These are phyloP conservation scores for Kuraishia ogatae DNA, from an alignment of 805 yeast genomes.

Conservation along the genomic window DNA sequence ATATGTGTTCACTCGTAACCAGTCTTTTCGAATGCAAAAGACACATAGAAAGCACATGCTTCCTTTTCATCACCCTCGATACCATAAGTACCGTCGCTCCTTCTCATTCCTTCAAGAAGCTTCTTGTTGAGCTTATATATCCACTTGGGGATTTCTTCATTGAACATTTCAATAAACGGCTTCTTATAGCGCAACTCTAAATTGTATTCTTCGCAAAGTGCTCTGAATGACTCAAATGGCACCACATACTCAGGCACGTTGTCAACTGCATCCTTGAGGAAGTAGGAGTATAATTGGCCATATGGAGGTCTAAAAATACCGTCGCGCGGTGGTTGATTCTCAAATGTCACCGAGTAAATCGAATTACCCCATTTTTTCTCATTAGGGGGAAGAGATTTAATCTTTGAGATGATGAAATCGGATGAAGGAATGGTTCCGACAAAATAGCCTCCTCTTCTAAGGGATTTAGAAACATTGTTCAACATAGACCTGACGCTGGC, in stretches of 20 bases:
- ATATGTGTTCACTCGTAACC: conserved; percentile 9
- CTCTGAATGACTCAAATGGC: conserved; percentile 82
- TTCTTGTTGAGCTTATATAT: conserved; percentile 48
- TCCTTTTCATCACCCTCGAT: conserved; percentile 87
- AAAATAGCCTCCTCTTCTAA: conserved; percentile 78
- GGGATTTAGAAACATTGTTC: conserved; percentile 64
- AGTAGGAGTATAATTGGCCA: conserved; percentile 81
- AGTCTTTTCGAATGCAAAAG: conserved; percentile 66
- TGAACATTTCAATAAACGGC: conserved; percentile 77
- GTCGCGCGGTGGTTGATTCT: conserved; percentile 65
- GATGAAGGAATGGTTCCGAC: conserved; percentile 93
- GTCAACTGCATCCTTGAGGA: conserved; percentile 86
- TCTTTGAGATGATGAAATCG: conserved; percentile 66
- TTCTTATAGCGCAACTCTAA: conserved; percentile 62
- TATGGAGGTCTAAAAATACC: conserved; percentile 67
- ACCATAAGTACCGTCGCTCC: conserved; percentile 76
- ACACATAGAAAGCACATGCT: conserved; percentile 75
- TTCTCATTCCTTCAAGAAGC: conserved; percentile 58
- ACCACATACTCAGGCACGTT: conserved; percentile 96
- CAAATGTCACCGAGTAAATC: conserved; percentile 74
- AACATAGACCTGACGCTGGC: conserved; percentile 66
- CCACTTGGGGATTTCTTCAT: conserved; percentile 66
- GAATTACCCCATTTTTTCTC: conserved; percentile 76
- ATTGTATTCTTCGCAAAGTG: conserved; percentile 77
- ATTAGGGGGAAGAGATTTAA: conserved; percentile 42